Evolutionary conservation across 495 filamentous ascomycete genomes (phyloP), one percentile per base, ranked within the genome.

Genomic region (Collariella sp.): DNA sequence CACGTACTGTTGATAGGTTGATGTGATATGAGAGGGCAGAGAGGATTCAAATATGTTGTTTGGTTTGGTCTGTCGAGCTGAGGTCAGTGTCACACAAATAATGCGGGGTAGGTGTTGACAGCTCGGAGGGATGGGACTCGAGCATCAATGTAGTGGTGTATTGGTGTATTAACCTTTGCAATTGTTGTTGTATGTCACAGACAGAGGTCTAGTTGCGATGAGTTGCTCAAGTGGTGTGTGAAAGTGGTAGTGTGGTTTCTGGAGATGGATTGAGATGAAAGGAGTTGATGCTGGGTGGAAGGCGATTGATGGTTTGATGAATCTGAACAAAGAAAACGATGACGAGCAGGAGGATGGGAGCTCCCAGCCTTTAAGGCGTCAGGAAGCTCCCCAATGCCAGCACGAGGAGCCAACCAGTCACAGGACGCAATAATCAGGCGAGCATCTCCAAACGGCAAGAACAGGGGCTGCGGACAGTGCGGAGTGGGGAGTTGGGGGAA

Each of bases 1-100:
- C n/a, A n/a, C n/a, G 53, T 64, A 68, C 65, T 70, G 35, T 65
- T 69, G 60, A 63, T 61, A 49, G 38, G 42, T 19, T 58, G 19
- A 9, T 15, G 47, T 45, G 35, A 24, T 29, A 36, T 34, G 20
- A 3, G n/a, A 24, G 19, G 10, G 23, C 40, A 43, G 20, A 38
- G 31, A 16, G 18, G 39, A 22, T 55, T 45, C 26, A n/a, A 19
- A 52, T 13, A 39, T 26, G 24, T 35, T 46, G 24, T 38, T 19
- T 39, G 23, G 34, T n/a, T 36, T 51, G 20, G 16, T 31, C 33
- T 36, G 46, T 35, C 13, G 26, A 24, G 47, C 18, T 33, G 41
- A 46, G 20, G 57, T 52, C 43, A 48, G 54, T 42, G 53, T 60
- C 43, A 24, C 35, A 52, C 57, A 56, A 45, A 19, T 7, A 29